Evolutionary conservation across 257 asterid genomes (phyloP).

Genomic region (Solanum bukasovii): DNA sequence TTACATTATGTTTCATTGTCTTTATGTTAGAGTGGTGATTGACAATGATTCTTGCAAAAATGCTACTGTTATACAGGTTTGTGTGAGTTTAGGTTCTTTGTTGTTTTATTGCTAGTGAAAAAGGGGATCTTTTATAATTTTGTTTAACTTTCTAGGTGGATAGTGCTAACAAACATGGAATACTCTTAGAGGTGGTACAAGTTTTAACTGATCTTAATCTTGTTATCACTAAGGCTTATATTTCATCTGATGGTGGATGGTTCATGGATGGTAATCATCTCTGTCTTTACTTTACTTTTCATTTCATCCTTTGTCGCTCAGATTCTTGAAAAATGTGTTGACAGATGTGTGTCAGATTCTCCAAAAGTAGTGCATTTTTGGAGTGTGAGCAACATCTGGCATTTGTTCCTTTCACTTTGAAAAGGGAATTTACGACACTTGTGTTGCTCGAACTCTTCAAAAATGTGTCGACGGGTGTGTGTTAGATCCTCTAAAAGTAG

Average conservation of each 20-base stretch:
- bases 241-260: conserved; percentile 21
- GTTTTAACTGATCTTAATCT: conserved; percentile 18
- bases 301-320: too few species aligned
- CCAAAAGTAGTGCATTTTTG: background rate
- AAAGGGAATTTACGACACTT: background rate
- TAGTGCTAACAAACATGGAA: conserved; percentile 20
- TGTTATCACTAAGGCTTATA: conserved; percentile 13
- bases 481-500: background rate
- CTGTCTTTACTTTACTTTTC: background rate
- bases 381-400: background rate
- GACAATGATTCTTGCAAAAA: conserved; percentile 15
- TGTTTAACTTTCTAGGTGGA: conserved; percentile 7
- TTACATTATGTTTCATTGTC: background rate
- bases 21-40: conserved; percentile 17
- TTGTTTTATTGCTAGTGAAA: background rate
- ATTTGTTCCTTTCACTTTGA: background rate
- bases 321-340: background rate
- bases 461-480: background rate
- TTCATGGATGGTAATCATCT: conserved; percentile 20
- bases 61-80: conserved; percentile 17
- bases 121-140: background rate
- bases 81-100: background rate
- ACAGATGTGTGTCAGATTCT: background rate
- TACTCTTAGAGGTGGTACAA: conserved; percentile 18
- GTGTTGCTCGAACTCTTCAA: background rate